A percentile compares a stretch with the other conserved stretches of the same genome.
These are phyloP conservation scores for Neonectria coccinea DNA, from an alignment of 2,329 filamentous ascomycete species.

Conservation along the genomic window DNA sequence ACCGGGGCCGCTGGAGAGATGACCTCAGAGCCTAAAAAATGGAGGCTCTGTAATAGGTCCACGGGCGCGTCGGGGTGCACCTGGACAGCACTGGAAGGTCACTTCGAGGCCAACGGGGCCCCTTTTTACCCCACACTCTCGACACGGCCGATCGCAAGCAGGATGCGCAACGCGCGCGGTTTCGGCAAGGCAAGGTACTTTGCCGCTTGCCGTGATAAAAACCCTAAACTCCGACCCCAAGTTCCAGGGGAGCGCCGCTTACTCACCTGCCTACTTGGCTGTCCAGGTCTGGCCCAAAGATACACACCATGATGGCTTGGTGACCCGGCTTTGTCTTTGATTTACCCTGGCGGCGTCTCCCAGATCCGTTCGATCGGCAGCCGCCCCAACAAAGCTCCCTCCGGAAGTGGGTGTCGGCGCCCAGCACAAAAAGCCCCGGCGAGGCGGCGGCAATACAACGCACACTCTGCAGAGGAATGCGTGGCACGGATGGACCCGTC, in stretches of 20 bases:
- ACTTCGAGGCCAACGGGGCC: neutral
- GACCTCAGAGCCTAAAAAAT: constrained; percentile 16
- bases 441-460: constrained; percentile 17
- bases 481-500: constrained; percentile 11
- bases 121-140: constrained; percentile 15
- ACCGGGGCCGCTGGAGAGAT: constrained; percentile 4
- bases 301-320: no score
- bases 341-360: neutral
- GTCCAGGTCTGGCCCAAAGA: neutral
- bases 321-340: neutral
- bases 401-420: neutral
- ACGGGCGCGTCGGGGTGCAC: neutral
- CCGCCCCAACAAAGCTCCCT: neutral
- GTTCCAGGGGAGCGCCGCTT: neutral
- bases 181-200: neutral
- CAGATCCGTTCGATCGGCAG: constrained; percentile 4
- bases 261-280: no score
- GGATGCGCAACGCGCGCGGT: no score
- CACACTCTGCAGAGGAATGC: constrained; percentile 29
- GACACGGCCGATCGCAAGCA: constrained; percentile 2
- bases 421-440: constrained; percentile 3
- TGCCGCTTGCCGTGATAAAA: neutral
- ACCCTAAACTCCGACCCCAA: constrained; percentile 17
- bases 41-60: constrained; percentile 15
- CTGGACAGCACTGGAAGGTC: no score